Conservation (phyloP, 306 rosid species). For the Medicago truncatula region DNA sequence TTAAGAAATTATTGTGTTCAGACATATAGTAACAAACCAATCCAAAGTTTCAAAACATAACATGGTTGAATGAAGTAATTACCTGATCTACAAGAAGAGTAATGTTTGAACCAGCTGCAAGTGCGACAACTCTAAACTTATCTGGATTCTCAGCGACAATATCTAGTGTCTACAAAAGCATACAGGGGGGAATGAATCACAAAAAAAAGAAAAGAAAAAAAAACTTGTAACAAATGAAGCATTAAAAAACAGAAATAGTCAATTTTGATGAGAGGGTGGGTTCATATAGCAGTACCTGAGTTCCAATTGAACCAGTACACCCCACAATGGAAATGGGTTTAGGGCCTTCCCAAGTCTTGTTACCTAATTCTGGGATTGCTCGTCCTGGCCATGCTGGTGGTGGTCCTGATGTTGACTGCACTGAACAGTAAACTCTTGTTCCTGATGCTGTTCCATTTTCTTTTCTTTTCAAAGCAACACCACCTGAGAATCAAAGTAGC, state of each 20-base stretch:
- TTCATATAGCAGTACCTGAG: constrained; percentile 66
- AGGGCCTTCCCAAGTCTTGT: constrained; percentile 80
- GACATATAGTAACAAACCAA: constrained; percentile 25
- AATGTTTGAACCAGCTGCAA: constrained; percentile 97
- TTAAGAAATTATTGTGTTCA: constrained; percentile 1
- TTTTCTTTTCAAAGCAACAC: constrained; percentile 68
- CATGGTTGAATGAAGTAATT: constrained; percentile 29
- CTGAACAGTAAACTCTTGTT: constrained; percentile 66
- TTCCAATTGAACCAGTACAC: constrained; percentile 95
- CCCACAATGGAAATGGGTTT: constrained; percentile 94
- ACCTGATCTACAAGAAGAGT: constrained; percentile 98
- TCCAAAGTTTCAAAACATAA: constrained; percentile 8
- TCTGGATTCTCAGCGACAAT: constrained; percentile 96
- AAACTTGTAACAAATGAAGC: not conserved
- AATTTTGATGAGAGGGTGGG: not conserved
- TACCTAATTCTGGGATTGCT: constrained; percentile 62
- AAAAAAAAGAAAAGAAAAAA: not conserved
- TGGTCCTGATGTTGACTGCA: constrained; percentile 59
- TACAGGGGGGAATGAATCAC: constrained; percentile 35
- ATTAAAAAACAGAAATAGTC: constrained; percentile 6
- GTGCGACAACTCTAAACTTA: constrained; percentile 84
- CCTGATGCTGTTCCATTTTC: constrained; percentile 47
- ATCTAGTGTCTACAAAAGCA: constrained; percentile 83
- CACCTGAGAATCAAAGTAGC: constrained; percentile 46
- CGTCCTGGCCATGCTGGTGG: constrained; percentile 99